phyloP scores from a whole-genome alignment of 2,329 filamentous ascomycete species.

The Ceratocystis albifundus region DNA sequence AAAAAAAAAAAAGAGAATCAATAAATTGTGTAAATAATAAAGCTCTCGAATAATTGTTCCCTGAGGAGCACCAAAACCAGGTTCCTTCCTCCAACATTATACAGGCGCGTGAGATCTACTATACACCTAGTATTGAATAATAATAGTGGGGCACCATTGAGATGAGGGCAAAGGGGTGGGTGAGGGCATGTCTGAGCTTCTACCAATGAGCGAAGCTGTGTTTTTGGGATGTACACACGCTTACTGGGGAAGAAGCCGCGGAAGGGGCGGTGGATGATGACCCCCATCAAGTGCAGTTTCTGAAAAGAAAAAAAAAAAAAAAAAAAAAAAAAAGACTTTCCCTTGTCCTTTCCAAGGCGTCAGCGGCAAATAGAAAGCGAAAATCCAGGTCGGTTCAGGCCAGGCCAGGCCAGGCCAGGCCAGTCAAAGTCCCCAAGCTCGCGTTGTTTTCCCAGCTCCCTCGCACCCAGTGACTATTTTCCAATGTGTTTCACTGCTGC shows the following conservation, averaged over 20 bases:
- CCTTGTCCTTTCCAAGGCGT: not conserved
- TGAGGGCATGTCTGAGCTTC: not conserved
- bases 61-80: not conserved
- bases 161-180: conserved; percentile 8
- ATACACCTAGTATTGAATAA: not conserved
- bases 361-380: conserved; percentile 7
- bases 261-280: conserved; percentile 13
- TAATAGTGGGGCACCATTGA: conserved; percentile 2
- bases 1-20: not conserved
- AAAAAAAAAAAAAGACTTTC: not conserved
- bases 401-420: not conserved
- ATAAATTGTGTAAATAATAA: conserved; percentile 8
- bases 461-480: too few relatives aligned
- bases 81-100: conserved; percentile 7
- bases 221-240: not conserved
- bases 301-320: not conserved
- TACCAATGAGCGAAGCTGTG: conserved; percentile 1
- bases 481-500: too few relatives aligned
- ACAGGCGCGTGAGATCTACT: conserved; percentile 2
- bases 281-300: conserved; percentile 12
- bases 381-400: not conserved
- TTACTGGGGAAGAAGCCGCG: not conserved
- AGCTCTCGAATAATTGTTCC: not conserved
- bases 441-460: too few relatives aligned
- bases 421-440: too few relatives aligned